phyloP scores from a whole-genome alignment of 306 rosid genomes.

The Canavalia gladiata region DNA sequence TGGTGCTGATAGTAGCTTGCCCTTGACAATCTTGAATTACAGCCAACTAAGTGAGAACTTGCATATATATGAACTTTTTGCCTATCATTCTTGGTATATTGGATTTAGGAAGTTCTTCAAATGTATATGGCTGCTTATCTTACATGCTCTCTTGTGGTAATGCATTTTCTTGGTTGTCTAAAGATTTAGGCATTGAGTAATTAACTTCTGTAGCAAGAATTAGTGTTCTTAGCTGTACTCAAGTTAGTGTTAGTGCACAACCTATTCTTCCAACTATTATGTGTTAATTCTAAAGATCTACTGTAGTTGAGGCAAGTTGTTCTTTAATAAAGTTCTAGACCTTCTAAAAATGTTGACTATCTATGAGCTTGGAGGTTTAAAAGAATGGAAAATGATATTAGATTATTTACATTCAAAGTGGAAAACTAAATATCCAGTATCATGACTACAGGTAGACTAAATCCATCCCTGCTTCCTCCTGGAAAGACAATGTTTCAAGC shows the following conservation, averaged over 20 bases:
- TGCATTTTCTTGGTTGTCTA: constrained; percentile 19
- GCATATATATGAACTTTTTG: constrained; percentile 17
- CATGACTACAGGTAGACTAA: constrained; percentile 64
- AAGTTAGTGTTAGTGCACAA: constrained; percentile 5
- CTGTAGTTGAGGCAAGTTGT: neutral
- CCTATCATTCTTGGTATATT: constrained; percentile 28
- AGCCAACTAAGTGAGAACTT: constrained; percentile 69
- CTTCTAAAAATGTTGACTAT: neutral
- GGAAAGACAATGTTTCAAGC: constrained; percentile 87
- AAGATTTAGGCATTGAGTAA: constrained; percentile 39
- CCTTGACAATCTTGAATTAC: constrained; percentile 53
- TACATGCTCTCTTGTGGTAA: neutral
- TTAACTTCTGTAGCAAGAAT: constrained; percentile 3
- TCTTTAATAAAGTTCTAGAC: neutral
- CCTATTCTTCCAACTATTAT: neutral
- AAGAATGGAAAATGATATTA: constrained; percentile 28
- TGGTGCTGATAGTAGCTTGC: constrained; percentile 61
- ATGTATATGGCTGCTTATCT: constrained; percentile 1
- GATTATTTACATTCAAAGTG: constrained; percentile 36
- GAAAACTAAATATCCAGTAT: constrained; percentile 44
- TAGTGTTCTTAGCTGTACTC: constrained; percentile 36
- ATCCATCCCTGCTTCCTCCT: constrained; percentile 56
- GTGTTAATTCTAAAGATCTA: neutral
- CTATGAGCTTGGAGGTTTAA: neutral
- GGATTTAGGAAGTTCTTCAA: constrained; percentile 40